Base-by-base conservation (phyloP, 2,329 filamentous ascomycete genomes). In the Cladobotryum protrusum region DNA sequence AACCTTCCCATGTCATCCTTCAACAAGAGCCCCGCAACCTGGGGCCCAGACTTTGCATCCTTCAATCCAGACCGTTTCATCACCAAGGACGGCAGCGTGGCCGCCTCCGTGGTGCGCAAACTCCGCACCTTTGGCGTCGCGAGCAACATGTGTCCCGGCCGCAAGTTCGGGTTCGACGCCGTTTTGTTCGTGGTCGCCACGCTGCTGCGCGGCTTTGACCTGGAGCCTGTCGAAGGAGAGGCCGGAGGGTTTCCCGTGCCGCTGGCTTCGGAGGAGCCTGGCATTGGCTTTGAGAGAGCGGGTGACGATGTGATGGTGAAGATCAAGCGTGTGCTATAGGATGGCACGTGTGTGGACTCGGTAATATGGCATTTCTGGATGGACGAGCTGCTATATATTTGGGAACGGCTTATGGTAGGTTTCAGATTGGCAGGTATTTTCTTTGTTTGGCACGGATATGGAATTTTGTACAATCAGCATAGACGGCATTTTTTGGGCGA, bases 1-100 rank as follows among this genome's bases (percentile, higher is more conserved):
- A 55, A 65, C n/a, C 56, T 65, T 2, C 62, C 63, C 20, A 65
- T 65, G 62, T 61, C 59, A 29, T 57, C 63, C 1, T 63, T 61
- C 43, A 65, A 65, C 50, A 46, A 57, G n/a, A 57, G 65, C 48
- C 37, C 55, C 2, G 32, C 48, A 2, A 57, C 50, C 0, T 67
- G 65, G 65, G 63, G 62, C 1, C 32, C 58, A 1, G 60, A 67
- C 34, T 61, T 61, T 0, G 49, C 48, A 1, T 29, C 37, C 8
- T 67, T 67, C 35, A 50, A 54, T 2, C 58, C 64, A 1, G 51
- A 54, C 3, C 63, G 64, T 8, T 67, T 67, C 54, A 58, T 67
- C 39, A 47, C 48, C 33, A 37, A 33, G 37, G 43, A 42, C 11
- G 63, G 63, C 5, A 45, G 53, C 19, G 42, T 65, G 12, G 55